These are phyloP conservation scores for Xanthoconium purpureum DNA, from an alignment of 768 basidiomycete genomes.

Conservation along the genomic window DNA sequence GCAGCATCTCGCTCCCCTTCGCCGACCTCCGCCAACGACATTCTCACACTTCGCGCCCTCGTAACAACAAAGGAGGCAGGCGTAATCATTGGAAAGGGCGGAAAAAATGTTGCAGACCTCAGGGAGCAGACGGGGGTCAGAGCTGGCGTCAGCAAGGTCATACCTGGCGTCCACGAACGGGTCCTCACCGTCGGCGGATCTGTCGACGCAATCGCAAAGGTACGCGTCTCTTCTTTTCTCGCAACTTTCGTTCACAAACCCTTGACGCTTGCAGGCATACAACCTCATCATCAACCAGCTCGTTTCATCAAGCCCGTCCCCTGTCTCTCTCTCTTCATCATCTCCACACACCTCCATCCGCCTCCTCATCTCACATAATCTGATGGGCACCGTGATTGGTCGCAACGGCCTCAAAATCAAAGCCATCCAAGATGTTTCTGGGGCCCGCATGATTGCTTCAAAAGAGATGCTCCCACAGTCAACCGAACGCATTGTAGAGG, in stretches of 20 bases:
- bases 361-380: constrained; percentile 96
- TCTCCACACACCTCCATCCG: constrained; percentile 81
- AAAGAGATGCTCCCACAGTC: constrained; percentile 99
- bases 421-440: constrained; percentile 94
- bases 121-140: constrained; percentile 95
- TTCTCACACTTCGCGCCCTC: constrained; percentile 88
- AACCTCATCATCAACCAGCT: constrained; percentile 91
- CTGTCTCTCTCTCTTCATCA: constrained; percentile 66
- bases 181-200: constrained; percentile 92
- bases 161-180: constrained; percentile 95
- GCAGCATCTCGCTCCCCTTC: constrained; percentile 73
- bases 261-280: constrained; percentile 65
- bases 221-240: constrained; percentile 31
- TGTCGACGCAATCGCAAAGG: constrained; percentile 91
- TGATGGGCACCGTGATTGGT: constrained; percentile 99
- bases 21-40: constrained; percentile 60
- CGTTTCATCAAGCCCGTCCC: constrained; percentile 73
- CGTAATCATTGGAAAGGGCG: constrained; percentile 94
- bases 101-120: constrained; percentile 96
- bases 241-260: constrained; percentile 7
- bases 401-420: constrained; percentile 97
- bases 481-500: constrained; percentile 97
- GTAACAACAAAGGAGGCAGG: constrained; percentile 97
- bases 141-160: constrained; percentile 98
- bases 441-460: constrained; percentile 96